A percentile compares a stretch with the other conserved stretches of the same genome.
Evolutionary conservation across 768 basidiomycete species (phyloP).

Genomic region (Boletus coccyginus): DNA sequence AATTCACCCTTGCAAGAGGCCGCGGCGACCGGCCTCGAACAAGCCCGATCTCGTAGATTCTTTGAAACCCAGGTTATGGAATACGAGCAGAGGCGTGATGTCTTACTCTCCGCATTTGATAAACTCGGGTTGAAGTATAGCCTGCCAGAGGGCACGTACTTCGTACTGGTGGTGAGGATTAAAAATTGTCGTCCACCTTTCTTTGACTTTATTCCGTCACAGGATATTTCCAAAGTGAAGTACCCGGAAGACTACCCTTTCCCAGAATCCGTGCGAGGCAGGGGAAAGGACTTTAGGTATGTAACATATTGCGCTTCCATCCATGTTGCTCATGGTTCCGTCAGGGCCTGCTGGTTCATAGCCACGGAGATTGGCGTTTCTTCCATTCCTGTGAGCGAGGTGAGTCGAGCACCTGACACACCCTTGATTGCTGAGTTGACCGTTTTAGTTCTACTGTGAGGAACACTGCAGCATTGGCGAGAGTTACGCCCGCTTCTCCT

Average conservation of each 20-base stretch:
- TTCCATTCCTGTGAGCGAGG: constrained; percentile 93
- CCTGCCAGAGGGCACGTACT: constrained; percentile 88
- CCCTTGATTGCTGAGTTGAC: constrained; percentile 4
- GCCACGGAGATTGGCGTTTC: constrained; percentile 89
- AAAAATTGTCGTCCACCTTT: background rate
- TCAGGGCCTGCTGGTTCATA: constrained; percentile 93
- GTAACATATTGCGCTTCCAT: constrained; percentile 13
- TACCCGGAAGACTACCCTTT: constrained; percentile 84
- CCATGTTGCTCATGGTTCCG: constrained; percentile 10
- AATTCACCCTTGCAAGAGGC: constrained; percentile 97
- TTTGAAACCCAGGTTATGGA: constrained; percentile 74
- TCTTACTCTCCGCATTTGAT: constrained; percentile 82
- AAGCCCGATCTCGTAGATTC: constrained; percentile 67
- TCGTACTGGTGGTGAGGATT: constrained; percentile 70
- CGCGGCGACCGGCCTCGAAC: constrained; percentile 83
- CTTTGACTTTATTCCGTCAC: constrained; percentile 7
- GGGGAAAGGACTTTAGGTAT: constrained; percentile 86
- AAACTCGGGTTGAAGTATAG: constrained; percentile 81
- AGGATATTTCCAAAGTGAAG: constrained; percentile 78
- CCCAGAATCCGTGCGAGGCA: constrained; percentile 68
- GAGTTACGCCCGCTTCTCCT: constrained; percentile 83
- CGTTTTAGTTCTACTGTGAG: constrained; percentile 80
- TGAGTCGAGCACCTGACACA: constrained; percentile 33
- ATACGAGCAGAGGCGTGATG: constrained; percentile 74
- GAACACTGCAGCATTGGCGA: constrained; percentile 87